These are phyloP conservation scores for Pilobolus umbonatus DNA, from an alignment of 192 early-diverging fungal species.

Conservation along the genomic window DNA sequence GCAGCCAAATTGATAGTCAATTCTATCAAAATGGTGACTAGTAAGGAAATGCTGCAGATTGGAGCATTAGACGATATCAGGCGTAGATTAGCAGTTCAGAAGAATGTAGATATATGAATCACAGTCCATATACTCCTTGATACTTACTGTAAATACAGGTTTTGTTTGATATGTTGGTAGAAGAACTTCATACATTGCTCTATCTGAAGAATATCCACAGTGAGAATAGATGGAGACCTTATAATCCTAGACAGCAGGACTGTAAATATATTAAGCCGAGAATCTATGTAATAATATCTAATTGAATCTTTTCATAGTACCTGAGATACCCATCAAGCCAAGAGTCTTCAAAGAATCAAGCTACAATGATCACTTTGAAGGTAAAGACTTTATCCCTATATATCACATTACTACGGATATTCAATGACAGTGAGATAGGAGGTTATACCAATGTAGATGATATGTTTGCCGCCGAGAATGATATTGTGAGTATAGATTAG, in stretches of 20 bases:
- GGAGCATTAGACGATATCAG: conserved; percentile 66
- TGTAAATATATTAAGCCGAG: conserved; percentile 29
- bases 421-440: too few relatives aligned
- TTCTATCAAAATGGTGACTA: conserved; percentile 56
- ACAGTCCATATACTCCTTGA: neutral
- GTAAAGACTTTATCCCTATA: too few relatives aligned
- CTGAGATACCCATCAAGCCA: conserved; percentile 17
- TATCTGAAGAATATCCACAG: conserved; percentile 77
- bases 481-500: conserved; percentile 33
- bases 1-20: conserved; percentile 62
- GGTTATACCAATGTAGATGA: conserved; percentile 6
- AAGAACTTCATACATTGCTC: conserved; percentile 74
- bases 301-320: conserved; percentile 7
- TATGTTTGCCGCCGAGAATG: conserved; percentile 39
- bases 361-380: too few relatives aligned
- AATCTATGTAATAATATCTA: neutral
- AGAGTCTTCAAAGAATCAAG: conserved; percentile 15
- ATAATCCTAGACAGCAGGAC: conserved; percentile 48
- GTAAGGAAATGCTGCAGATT: conserved; percentile 60
- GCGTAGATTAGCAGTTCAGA: conserved; percentile 54
- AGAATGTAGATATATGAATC: conserved; percentile 32
- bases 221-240: conserved; percentile 55
- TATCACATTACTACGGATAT: too few relatives aligned
- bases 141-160: conserved; percentile 26
- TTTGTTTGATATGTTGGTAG: conserved; percentile 59